These are phyloP conservation scores for Plicaturopsis crispa DNA, from an alignment of 768 basidiomycete genomes.

Conservation along the genomic window DNA sequence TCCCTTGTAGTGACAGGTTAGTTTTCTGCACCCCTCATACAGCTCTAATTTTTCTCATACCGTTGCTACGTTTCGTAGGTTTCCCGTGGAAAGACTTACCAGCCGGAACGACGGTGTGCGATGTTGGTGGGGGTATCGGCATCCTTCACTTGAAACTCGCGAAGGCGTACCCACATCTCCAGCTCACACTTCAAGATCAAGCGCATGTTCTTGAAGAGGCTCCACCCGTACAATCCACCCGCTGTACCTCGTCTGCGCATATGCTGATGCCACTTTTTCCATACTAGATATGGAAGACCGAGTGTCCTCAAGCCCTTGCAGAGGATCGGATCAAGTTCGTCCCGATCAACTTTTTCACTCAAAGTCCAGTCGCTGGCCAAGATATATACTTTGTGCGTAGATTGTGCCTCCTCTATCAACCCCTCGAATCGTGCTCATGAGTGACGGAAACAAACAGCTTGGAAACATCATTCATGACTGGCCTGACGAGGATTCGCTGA, in stretches of 20 bases:
- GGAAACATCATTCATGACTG: conserved; percentile 23
- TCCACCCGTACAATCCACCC: too few species aligned
- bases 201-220: conserved; percentile 7
- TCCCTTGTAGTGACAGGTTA: too few species aligned
- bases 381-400: conserved; percentile 33
- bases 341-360: conserved; percentile 30
- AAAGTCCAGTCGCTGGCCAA: conserved; percentile 25
- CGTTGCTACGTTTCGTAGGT: too few species aligned
- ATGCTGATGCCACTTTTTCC: too few species aligned
- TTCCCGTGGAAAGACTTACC: conserved; percentile 27
- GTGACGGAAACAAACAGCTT: too few species aligned
- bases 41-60: too few species aligned
- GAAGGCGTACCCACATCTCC: conserved; percentile 25
- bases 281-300: conserved; percentile 21
- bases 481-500: conserved; percentile 19
- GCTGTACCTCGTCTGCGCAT: too few species aligned
- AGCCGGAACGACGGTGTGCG: conserved; percentile 23
- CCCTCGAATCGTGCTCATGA: too few species aligned
- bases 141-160: conserved; percentile 26
- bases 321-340: conserved; percentile 28
- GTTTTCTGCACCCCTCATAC: too few species aligned
- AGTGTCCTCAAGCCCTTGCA: conserved; percentile 27
- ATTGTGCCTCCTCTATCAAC: neutral
- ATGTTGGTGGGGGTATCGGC: conserved; percentile 34
- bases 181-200: conserved; percentile 30